A percentile compares a stretch with the other conserved stretches of the same genome.
These are phyloP conservation scores for Rhizopogon roseolus DNA, from an alignment of 768 basidiomycete genomes.

Conservation along the genomic window DNA sequence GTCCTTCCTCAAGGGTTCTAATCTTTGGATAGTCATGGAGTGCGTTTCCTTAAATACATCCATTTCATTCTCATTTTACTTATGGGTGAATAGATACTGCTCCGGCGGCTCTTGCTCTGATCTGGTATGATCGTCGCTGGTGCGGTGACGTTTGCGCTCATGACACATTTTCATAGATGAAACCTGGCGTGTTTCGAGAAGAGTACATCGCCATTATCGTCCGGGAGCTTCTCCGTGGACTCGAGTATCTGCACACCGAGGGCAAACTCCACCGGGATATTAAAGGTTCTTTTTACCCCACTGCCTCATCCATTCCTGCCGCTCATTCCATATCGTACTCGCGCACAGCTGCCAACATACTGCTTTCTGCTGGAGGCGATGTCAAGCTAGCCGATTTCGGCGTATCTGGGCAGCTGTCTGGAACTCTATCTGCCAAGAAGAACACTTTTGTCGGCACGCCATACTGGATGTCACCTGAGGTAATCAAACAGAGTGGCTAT, in stretches of 20 bases:
- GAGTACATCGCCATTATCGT: slow-evolving; percentile 98
- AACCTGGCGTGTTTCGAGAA: slow-evolving; percentile 95
- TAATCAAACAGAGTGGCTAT: slow-evolving; percentile 99
- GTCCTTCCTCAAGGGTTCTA: slow-evolving; percentile 90
- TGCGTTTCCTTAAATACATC: slow-evolving; percentile 31
- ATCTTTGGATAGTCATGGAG: slow-evolving; percentile 99
- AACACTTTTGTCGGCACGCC: slow-evolving; percentile 98
- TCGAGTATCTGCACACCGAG: slow-evolving; percentile 94
- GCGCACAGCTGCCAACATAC: slow-evolving; percentile 81
- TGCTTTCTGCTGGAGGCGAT: slow-evolving; percentile 87
- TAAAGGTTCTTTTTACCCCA: slow-evolving; percentile 61
- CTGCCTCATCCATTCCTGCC: neutral
- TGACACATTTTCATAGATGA: slow-evolving; percentile 63
- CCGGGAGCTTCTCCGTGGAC: slow-evolving; percentile 83
- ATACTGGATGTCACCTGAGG: slow-evolving; percentile 99
- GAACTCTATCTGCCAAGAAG: slow-evolving; percentile 90
- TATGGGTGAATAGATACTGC: slow-evolving; percentile 63
- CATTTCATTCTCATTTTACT: slow-evolving; percentile 6
- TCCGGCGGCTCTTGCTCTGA: slow-evolving; percentile 98
- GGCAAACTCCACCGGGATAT: slow-evolving; percentile 99
- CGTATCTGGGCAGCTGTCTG: slow-evolving; percentile 94
- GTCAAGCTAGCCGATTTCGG: slow-evolving; percentile 99
- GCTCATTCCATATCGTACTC: neutral
- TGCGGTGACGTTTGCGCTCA: neutral
- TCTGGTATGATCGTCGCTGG: slow-evolving; percentile 52